A percentile compares a stretch with the other conserved stretches of the same genome.
Evolutionary conservation across 345 rosid genomes (phyloP).

Genomic region (Erucastrum elatum): DNA sequence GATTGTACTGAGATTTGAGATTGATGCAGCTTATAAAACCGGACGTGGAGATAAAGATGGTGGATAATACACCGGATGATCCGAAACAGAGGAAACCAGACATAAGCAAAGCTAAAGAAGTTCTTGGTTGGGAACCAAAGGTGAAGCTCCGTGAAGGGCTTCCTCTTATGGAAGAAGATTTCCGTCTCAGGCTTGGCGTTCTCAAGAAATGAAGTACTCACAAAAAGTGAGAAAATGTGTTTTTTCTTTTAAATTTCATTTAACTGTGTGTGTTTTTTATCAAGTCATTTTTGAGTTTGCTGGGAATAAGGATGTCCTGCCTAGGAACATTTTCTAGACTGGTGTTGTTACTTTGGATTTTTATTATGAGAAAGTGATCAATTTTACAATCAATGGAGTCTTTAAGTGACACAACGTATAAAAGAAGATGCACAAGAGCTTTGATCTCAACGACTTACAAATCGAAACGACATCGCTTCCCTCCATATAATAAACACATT

Average conservation of each 20-base stretch:
- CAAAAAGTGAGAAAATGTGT: background rate
- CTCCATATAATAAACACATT: background rate
- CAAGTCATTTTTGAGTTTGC: background rate
- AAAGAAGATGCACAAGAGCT: background rate
- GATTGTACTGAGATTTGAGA: background rate
- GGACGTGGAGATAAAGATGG: conserved; percentile 60
- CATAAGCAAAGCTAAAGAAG: conserved; percentile 75
- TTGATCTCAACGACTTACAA: background rate
- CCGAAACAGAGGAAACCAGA: conserved; percentile 94
- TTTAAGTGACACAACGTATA: background rate
- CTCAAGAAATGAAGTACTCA: conserved; percentile 38
- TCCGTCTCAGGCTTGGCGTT: conserved; percentile 72
- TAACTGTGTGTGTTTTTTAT: background rate
- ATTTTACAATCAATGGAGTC: background rate
- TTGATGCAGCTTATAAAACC: conserved; percentile 71
- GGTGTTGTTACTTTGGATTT: background rate
- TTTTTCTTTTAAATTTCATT: background rate
- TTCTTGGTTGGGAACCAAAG: conserved; percentile 92
- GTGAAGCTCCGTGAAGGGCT: conserved; percentile 84
- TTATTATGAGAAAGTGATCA: background rate
- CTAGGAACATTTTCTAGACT: conserved; percentile 5
- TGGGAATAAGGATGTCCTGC: conserved; percentile 18
- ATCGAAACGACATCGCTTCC: background rate
- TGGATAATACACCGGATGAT: conserved; percentile 95
- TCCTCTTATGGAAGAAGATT: conserved; percentile 94